Base-by-base conservation (phyloP, 129 eudicot species). In the carrot (Daucus carota) region DNA sequence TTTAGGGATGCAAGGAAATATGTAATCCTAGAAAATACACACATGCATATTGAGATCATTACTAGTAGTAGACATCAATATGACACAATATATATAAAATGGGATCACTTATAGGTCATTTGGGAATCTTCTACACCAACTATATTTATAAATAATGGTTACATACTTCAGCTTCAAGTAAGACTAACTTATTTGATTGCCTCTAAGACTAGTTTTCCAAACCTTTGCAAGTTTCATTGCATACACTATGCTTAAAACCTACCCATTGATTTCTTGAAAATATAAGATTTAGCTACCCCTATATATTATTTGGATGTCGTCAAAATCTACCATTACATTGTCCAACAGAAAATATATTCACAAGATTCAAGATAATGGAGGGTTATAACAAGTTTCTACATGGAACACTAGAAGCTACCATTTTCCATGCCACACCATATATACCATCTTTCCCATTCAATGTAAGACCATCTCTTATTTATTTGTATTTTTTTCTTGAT, bases 341-440 rank as follows among this genome's bases (percentile, higher is more conserved):
- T 6, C 52, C 42, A n/a, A 15, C 3, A 47, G 40, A 41, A 54
- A 6, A 40, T 31, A 28, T 46, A 32, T 4, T 69, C 40, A 42
- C 65, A 52, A 79, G 13, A 70, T 75, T 62, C 20, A 33, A 32
- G 66, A 52, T 29, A 48, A 86, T 85, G 96, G 90, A 79, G 76
- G 89, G 76, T 73, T 81, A 81, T 34, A 76, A 76, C 41, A 85
- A 79, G 85, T 81, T 84, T 75, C 82, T 91, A 59, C 98, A 94
- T 73, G 98, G 98, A 48, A 94, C 98, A 78, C 90, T 94, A 71
- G 98, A 94, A 84, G 96, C 85, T 59, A 89, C 98, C 72, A 86
- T 94, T 77, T 94, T 91, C 70, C 88, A 85, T 46, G 98, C 98
- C 70, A 89, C 94, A 0, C 89, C 86, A 74, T 77, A 80, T 74